Evolutionary conservation across 345 rosid genomes (phyloP).

Genomic region (Kandelia obovata): DNA sequence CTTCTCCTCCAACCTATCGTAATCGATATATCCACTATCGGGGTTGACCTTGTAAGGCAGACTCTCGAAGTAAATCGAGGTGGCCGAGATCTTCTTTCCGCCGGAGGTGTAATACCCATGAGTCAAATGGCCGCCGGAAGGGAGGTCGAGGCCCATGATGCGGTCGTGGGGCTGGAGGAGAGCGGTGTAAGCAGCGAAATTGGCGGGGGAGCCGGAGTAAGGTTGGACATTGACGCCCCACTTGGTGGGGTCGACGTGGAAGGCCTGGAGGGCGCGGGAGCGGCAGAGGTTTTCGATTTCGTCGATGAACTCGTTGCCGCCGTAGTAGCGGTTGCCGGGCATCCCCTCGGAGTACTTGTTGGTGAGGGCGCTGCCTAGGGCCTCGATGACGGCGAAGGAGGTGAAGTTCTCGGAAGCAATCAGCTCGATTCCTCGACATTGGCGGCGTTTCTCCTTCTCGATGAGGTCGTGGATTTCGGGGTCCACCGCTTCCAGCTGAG

Average conservation of each 20-base stretch:
- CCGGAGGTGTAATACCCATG: slow-evolving; percentile 97
- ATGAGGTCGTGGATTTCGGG: slow-evolving; percentile 90
- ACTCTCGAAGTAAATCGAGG: slow-evolving; percentile 98
- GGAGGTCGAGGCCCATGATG: slow-evolving; percentile 96
- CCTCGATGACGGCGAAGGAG: slow-evolving; percentile 95
- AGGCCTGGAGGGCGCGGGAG: slow-evolving; percentile 80
- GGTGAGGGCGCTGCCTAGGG: slow-evolving; percentile 94
- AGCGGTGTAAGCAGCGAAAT: slow-evolving; percentile 98
- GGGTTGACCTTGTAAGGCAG: slow-evolving; percentile 94
- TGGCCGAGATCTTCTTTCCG: slow-evolving; percentile 98
- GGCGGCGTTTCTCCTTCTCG: slow-evolving; percentile 98
- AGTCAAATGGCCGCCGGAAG: slow-evolving; percentile 95
- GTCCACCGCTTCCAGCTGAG: slow-evolving; percentile 57
- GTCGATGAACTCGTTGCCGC: slow-evolving; percentile 95
- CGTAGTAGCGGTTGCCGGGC: slow-evolving; percentile 98
- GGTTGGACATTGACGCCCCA: slow-evolving; percentile 99
- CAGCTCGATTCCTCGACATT: slow-evolving; percentile 92
- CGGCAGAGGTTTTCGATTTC: slow-evolving; percentile 94
- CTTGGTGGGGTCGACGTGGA: slow-evolving; percentile 53
- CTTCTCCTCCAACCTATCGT: slow-evolving; percentile 96
- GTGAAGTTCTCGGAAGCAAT: slow-evolving; percentile 96
- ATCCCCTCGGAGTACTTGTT: slow-evolving; percentile 99
- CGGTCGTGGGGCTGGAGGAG: slow-evolving; percentile 94
- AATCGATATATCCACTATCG: slow-evolving; percentile 78
- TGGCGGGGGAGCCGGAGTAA: slow-evolving; percentile 97